Evolutionary conservation across 108 stramenopile species (phyloP).

Genomic region (Aurantiochytrium sp.): DNA sequence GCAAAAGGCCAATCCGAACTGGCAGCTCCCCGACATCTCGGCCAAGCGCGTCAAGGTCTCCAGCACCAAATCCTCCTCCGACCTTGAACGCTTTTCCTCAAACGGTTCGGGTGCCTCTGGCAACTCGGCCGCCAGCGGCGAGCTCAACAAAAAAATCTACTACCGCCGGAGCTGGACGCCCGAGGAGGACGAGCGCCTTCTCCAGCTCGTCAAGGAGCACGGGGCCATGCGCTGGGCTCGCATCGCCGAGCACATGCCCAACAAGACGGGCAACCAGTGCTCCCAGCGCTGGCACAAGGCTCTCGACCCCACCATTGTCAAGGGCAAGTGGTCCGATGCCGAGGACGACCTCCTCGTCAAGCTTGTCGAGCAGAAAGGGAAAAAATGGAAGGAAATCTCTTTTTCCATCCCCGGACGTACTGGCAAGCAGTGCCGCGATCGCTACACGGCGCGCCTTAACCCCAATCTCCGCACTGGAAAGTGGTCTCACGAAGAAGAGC

Average conservation of each 20-base stretch:
- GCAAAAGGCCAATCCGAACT: not conserved
- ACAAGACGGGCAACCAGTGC: constrained; percentile 34
- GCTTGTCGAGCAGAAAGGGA: not conserved
- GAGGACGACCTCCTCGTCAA: constrained; percentile 42
- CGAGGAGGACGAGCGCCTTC: constrained; percentile 39
- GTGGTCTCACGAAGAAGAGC: constrained; percentile 50
- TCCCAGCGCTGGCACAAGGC: constrained; percentile 43
- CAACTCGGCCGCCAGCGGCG: not conserved
- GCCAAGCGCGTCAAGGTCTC: not conserved
- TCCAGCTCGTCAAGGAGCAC: constrained; percentile 40
- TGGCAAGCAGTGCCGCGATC: constrained; percentile 58
- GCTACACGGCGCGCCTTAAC: constrained; percentile 70
- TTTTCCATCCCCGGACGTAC: constrained; percentile 33
- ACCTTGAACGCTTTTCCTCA: not conserved
- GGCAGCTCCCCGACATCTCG: not conserved
- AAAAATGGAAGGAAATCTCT: constrained; percentile 5
- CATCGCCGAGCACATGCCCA: constrained; percentile 38
- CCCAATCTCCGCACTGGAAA: constrained; percentile 59
- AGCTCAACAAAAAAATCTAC: constrained; percentile 6
- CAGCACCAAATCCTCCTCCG: not conserved
- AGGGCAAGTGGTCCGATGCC: constrained; percentile 32
- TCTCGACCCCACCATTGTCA: constrained; percentile 32
- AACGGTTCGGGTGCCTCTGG: not conserved
- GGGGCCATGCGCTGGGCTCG: constrained; percentile 47
- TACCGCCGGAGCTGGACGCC: constrained; percentile 34